phyloP scores from a whole-genome alignment of 495 filamentous ascomycete genomes.

The Penicillium pulvis region DNA sequence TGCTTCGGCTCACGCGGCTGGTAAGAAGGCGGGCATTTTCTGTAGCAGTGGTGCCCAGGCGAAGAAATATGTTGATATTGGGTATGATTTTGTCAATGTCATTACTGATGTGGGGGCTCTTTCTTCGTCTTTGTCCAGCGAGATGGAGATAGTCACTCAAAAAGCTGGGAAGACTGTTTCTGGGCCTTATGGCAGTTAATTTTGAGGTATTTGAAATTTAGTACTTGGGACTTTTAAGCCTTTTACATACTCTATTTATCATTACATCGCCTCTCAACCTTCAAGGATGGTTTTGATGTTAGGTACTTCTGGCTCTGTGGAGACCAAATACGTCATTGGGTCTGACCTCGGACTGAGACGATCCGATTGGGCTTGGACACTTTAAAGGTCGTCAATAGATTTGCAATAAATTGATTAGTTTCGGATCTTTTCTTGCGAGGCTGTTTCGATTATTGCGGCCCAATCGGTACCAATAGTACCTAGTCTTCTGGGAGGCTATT shows the following conservation, averaged over 20 bases:
- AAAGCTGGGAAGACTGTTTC: constrained; percentile 8
- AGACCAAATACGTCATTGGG: neutral
- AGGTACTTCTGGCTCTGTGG: neutral
- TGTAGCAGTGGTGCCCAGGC: constrained; percentile 10
- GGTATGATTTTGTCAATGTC: constrained; percentile 15
- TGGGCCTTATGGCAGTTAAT: constrained; percentile 13
- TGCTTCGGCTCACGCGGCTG: constrained; percentile 22
- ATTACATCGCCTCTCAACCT: no score
- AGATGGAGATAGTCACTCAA: constrained; percentile 11
- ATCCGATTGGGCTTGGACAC: neutral
- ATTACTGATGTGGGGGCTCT: constrained; percentile 12
- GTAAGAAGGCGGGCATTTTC: constrained; percentile 25
- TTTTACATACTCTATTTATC: neutral
- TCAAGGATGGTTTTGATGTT: neutral
- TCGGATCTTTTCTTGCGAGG: neutral
- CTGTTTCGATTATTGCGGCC: no score
- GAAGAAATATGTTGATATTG: constrained; percentile 11
- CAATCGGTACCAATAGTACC: no score
- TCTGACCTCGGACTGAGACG: neutral
- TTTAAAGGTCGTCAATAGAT: neutral
- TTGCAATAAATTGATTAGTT: neutral
- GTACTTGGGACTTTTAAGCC: neutral
- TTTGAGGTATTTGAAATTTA: neutral
- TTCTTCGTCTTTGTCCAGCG: constrained; percentile 10
- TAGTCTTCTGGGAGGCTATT: no score